Conservation (phyloP, 192 early-diverging fungal species). For the Phycomyces blakesleeanus region DNA sequence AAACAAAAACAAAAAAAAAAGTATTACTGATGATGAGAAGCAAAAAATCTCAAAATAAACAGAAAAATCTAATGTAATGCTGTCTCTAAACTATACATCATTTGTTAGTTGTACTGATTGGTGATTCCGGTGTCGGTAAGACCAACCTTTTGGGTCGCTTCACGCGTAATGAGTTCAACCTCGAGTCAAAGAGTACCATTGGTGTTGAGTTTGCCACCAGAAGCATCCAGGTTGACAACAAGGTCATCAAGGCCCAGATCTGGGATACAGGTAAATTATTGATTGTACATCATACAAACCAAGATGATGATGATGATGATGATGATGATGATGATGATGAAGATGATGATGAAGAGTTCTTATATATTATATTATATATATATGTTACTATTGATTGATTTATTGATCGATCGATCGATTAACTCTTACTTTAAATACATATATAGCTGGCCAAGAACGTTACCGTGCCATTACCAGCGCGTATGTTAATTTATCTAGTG, state of each 20-base stretch:
- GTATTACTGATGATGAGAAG: neutral
- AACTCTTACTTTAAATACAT: neutral
- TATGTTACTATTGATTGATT: no score
- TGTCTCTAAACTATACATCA: no score
- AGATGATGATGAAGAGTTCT: neutral
- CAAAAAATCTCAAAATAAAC: neutral
- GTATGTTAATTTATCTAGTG: conserved; percentile 28
- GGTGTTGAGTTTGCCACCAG: conserved; percentile 98
- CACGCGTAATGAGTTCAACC: conserved; percentile 97
- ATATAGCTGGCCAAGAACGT: conserved; percentile 64
- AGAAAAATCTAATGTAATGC: no score
- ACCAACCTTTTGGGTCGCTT: conserved; percentile 96
- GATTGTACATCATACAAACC: neutral
- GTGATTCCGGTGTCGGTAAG: conserved; percentile 67
- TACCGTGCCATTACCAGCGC: conserved; percentile 83
- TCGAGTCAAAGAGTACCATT: conserved; percentile 98
- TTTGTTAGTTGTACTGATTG: conserved; percentile 59
- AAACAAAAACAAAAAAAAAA: neutral
- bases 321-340: no score
- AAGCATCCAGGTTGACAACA: conserved; percentile 93
- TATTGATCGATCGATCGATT: no score
- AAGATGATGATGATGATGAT: no score
- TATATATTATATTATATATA: neutral
- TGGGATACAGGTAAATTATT: conserved; percentile 89
- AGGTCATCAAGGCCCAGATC: conserved; percentile 99